phyloP scores from a whole-genome alignment of 306 rosid species.

The Vigna angularis region DNA sequence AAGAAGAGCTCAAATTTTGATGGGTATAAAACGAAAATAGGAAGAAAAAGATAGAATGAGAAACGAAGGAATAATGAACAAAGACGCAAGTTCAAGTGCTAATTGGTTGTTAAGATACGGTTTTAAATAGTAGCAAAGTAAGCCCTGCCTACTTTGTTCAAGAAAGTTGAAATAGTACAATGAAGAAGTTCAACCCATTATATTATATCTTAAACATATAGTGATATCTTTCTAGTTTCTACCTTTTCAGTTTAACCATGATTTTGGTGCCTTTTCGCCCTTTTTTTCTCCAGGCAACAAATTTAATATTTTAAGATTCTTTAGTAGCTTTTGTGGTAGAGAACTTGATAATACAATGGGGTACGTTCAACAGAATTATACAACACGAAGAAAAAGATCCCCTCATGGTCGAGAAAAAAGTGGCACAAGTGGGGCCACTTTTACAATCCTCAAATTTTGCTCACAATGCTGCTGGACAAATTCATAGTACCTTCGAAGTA shows the following conservation, averaged over 20 bases:
- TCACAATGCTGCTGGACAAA: slow-evolving; percentile 20
- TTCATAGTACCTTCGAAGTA: slow-evolving; percentile 45
- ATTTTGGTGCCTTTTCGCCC: slow-evolving; percentile 43
- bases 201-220: slow-evolving; percentile 32
- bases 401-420: slow-evolving; percentile 47
- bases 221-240: slow-evolving; percentile 41
- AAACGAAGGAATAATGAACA: slow-evolving; percentile 40
- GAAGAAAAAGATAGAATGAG: slow-evolving; percentile 36
- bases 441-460: slow-evolving; percentile 31
- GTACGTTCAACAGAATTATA: slow-evolving; percentile 44
- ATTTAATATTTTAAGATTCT: slow-evolving; percentile 44
- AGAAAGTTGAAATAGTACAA: slow-evolving; percentile 30
- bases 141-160: slow-evolving; percentile 47
- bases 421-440: slow-evolving; percentile 57
- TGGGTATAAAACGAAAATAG: slow-evolving; percentile 32
- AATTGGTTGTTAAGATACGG: slow-evolving; percentile 41
- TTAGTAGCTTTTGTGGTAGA: slow-evolving; percentile 51
- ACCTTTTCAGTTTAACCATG: slow-evolving; percentile 46
- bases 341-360: slow-evolving; percentile 53
- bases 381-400: slow-evolving; percentile 44
- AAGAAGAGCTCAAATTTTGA: slow-evolving; percentile 31
- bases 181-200: slow-evolving; percentile 28
- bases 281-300: slow-evolving; percentile 35
- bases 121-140: slow-evolving; percentile 59
- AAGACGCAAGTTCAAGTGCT: slow-evolving; percentile 42